Evolutionary conservation across 2,329 filamentous ascomycete genomes (phyloP).

Genomic region (Hypomyces rosellus): DNA sequence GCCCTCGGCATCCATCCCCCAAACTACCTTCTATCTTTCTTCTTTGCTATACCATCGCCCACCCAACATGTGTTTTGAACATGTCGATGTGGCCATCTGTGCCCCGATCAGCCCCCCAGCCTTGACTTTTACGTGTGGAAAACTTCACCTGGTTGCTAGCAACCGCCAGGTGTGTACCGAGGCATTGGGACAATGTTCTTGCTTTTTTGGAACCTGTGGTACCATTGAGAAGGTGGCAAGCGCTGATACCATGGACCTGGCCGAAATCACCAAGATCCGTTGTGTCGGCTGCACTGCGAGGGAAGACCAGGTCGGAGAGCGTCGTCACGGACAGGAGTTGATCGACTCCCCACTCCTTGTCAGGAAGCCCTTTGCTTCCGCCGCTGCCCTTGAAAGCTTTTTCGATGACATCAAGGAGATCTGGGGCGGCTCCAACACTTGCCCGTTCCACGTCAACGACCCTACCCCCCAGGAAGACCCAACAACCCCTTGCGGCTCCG

Average conservation of each 20-base stretch:
- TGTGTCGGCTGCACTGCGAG: too few relatives aligned
- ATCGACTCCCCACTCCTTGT: slow-evolving; percentile 15
- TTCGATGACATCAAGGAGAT: not conserved
- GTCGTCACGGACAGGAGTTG: slow-evolving; percentile 8
- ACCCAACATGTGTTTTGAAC: slow-evolving; percentile 19
- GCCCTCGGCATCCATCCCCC: too few relatives aligned
- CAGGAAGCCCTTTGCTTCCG: not conserved
- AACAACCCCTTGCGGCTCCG: too few relatives aligned
- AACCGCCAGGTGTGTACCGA: slow-evolving; percentile 11
- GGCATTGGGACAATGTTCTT: slow-evolving; percentile 14
- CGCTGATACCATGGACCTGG: slow-evolving; percentile 6
- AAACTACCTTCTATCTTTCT: too few relatives aligned
- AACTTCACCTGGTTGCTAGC: slow-evolving; percentile 19
- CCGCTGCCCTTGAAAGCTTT: not conserved
- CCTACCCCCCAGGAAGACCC: too few relatives aligned
- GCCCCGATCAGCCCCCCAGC: slow-evolving; percentile 4
- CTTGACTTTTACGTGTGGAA: slow-evolving; percentile 16
- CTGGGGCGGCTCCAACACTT: not conserved
- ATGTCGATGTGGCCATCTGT: slow-evolving; percentile 18
- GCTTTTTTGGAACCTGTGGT: slow-evolving; percentile 22
- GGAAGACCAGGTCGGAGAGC: slow-evolving; percentile 6
- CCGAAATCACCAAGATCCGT: not conserved
- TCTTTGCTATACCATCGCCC: too few relatives aligned
- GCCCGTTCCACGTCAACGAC: not conserved
- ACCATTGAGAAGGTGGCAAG: not conserved